These are phyloP conservation scores for Arthrobotrys conoides DNA, from an alignment of 2,329 filamentous ascomycete genomes.

Conservation along the genomic window DNA sequence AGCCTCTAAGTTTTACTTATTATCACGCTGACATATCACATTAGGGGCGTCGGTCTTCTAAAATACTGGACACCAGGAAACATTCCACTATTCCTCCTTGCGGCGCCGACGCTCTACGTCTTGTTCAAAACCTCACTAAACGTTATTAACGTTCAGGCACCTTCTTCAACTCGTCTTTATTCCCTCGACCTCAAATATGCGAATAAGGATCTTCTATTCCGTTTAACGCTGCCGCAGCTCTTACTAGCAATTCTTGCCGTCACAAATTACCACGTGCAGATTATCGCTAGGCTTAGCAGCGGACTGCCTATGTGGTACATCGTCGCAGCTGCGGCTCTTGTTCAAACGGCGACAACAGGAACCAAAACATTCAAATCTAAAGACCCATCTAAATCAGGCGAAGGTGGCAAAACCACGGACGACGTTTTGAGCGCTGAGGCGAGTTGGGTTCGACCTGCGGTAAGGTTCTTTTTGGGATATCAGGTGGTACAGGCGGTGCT, in stretches of 20 bases:
- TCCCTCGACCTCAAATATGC: slow-evolving; percentile 34
- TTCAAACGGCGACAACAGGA: slow-evolving; percentile 28
- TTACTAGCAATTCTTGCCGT: slow-evolving; percentile 79
- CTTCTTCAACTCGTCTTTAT: slow-evolving; percentile 21
- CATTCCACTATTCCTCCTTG: slow-evolving; percentile 87
- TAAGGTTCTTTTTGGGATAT: slow-evolving; percentile 84
- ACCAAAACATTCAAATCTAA: slow-evolving; percentile 24
- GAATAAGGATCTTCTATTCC: slow-evolving; percentile 66
- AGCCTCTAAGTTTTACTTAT: background rate
- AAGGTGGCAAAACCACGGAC: slow-evolving; percentile 24
- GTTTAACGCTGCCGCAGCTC: slow-evolving; percentile 80
- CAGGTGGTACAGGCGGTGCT: slow-evolving; percentile 84
- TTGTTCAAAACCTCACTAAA: slow-evolving; percentile 69
- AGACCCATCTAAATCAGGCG: slow-evolving; percentile 61
- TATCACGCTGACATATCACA: slow-evolving; percentile 61
- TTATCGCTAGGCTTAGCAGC: slow-evolving; percentile 89
- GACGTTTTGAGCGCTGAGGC: slow-evolving; percentile 36
- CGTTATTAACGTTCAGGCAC: slow-evolving; percentile 18
- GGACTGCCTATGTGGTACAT: slow-evolving; percentile 89
- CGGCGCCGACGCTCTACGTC: slow-evolving; percentile 80
- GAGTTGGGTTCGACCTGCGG: slow-evolving; percentile 66
- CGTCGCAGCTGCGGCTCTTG: slow-evolving; percentile 72
- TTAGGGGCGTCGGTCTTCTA: slow-evolving; percentile 87
- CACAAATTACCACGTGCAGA: slow-evolving; percentile 91
- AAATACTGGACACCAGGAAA: slow-evolving; percentile 92